phyloP scores from a whole-genome alignment of 352 stramenopile genomes.

The Phytophthora multivora region DNA sequence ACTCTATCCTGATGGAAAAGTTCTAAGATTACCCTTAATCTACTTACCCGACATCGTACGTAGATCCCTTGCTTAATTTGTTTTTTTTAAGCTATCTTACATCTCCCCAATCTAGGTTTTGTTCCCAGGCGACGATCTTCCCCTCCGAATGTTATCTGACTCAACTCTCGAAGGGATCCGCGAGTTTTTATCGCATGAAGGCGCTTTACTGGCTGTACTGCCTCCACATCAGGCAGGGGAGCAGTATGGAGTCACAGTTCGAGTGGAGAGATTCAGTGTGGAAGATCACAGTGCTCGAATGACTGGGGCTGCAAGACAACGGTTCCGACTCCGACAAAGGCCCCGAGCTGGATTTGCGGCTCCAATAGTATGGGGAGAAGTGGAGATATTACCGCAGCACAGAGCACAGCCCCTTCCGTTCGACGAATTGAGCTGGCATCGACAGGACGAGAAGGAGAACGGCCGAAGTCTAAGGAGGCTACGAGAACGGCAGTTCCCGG shows the following conservation, averaged over 20 bases:
- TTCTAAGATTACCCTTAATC: conserved; percentile 71
- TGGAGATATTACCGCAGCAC: conserved; percentile 71
- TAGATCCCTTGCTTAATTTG: not conserved
- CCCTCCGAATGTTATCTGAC: conserved; percentile 74
- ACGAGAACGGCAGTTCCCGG: conserved; percentile 36
- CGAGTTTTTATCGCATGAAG: conserved; percentile 47
- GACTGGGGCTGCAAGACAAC: conserved; percentile 69
- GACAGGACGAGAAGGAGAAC: conserved; percentile 2
- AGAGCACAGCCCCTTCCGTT: conserved; percentile 53
- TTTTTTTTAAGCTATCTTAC: too few species aligned
- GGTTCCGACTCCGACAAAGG: conserved; percentile 53
- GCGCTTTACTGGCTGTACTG: conserved; percentile 63
- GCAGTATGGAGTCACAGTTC: conserved; percentile 70
- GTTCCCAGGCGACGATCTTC: conserved; percentile 81
- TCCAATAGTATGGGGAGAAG: conserved; percentile 32
- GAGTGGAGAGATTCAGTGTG: conserved; percentile 67
- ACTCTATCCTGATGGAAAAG: conserved; percentile 50
- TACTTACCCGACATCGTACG: conserved; percentile 78
- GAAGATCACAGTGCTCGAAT: conserved; percentile 45
- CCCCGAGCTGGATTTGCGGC: conserved; percentile 19
- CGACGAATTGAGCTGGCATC: conserved; percentile 16
- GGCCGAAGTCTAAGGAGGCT: conserved; percentile 19
- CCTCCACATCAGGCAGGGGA: conserved; percentile 55
- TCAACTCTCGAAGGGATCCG: conserved; percentile 53
- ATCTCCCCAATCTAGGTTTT: conserved; percentile 52